Evolutionary conservation across 2,329 filamentous ascomycete genomes (phyloP), one percentile per base, ranked within the genome.

Genomic region (Diaporthe citriasiana): DNA sequence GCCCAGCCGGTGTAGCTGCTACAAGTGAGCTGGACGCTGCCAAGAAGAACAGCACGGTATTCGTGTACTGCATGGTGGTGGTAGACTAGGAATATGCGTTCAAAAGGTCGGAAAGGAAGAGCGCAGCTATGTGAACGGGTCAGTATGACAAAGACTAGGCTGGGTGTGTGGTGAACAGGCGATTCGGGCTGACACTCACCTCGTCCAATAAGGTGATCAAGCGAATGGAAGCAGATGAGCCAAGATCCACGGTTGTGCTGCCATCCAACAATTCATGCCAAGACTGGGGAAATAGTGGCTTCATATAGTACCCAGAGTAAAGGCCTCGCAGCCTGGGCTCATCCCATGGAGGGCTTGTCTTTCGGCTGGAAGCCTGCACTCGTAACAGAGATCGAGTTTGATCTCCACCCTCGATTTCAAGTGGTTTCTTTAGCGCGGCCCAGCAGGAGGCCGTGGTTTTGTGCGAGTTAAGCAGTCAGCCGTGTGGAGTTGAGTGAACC

Each of bases 1-100:
- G 63, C 4, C 63, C 63, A 15, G 63, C 63, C 22, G 63, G 63
- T 27, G 63, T 53, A 9, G 63, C 63, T 38, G 35, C 63, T 17
- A 68, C 63, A 3, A 68, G 63, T 27, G 63, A 68, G 63, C 63
- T 25, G 47, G 47, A 53, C n/a, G 47, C 63, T 12, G 63, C 63
- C n/a, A 68, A 25, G 33, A 68, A 40, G 33, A 68, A 53, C 4
- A 68, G 17, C 13, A 33, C 47, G 5, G n/a, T 53, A 6, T 40
- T 40, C 9, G 45, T 68, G n/a, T 19, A 53, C 15, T 68, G 63
- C 63, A 68, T 68, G 3, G 12, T 40, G 19, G 10, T 30, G 1
- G 10, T 12, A 6, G 7, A 19, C 9, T 19, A 19, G 13, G 30
- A 1, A 7, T 33, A 13, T n/a, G 12, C 12, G 0, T 3, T 35